These are phyloP conservation scores for Sclerotinia subarctica DNA, from an alignment of 2,329 filamentous ascomycete species.

Conservation along the genomic window DNA sequence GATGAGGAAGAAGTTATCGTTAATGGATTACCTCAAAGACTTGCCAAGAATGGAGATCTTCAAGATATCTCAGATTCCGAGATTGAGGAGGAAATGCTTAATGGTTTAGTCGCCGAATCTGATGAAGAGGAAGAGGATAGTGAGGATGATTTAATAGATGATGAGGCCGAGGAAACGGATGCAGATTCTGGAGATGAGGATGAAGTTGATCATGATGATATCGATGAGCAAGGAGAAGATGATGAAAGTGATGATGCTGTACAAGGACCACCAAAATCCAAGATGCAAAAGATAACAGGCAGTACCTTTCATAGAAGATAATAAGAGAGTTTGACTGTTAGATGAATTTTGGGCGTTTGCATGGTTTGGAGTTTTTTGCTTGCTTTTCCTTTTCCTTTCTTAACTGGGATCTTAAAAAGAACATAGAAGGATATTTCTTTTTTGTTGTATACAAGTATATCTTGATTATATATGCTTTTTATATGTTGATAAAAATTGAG, in stretches of 20 bases:
- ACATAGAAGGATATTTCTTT: not conserved
- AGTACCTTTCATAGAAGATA: conserved; percentile 25
- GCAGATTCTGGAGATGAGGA: conserved; percentile 43
- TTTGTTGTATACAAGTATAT: not conserved
- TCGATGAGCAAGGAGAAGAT: conserved; percentile 43
- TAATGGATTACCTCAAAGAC: conserved; percentile 42
- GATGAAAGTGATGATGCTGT: conserved; percentile 44
- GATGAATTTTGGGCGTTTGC: conserved; percentile 25
- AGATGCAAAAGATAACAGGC: conserved; percentile 32
- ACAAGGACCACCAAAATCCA: conserved; percentile 32
- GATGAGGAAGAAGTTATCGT: conserved; percentile 47
- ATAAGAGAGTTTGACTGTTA: conserved; percentile 5
- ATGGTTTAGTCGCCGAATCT: conserved; percentile 47
- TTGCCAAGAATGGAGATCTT: conserved; percentile 28
- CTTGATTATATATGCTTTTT: not conserved
- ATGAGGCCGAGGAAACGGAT: conserved; percentile 48
- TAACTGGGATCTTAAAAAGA: conserved; percentile 4
- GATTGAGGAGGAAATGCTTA: conserved; percentile 40
- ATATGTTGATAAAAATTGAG: not conserved
- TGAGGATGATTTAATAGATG: conserved; percentile 47
- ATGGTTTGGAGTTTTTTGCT: conserved; percentile 33
- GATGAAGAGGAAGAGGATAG: conserved; percentile 47
- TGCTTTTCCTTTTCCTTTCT: not conserved
- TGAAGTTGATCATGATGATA: conserved; percentile 45
- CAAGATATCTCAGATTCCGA: conserved; percentile 33